Base-by-base conservation (phyloP, 2,329 filamentous ascomycete species). In the Curvularia lunata region DNA sequence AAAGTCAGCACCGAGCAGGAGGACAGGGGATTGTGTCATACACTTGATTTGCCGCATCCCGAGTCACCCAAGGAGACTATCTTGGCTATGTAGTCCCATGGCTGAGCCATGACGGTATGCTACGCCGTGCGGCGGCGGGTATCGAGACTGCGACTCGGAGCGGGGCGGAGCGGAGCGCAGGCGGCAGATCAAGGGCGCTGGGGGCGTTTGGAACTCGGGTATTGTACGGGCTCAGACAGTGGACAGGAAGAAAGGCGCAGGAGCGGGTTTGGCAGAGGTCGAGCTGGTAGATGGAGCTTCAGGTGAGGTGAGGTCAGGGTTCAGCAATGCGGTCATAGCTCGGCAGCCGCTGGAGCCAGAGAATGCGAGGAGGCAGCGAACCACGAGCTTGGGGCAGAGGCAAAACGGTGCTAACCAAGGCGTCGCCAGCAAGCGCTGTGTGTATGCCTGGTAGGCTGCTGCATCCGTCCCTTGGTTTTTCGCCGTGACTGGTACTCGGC, bases 51-150 rank as follows among this genome's bases (percentile, higher is more conserved):
- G 73, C 95, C 95, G 75, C 92, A 96, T 75, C 93, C 95, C 45
- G 91, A 95, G 82, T 98, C 95, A 77, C 95, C 95, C 73, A 99
- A 92, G 81, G 92, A 96, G 75, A 98, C 94, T 71, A 99, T 91
- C 81, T 99, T 99, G 78, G 94, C 93, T 76, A 98, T 99, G 83
- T 96, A 98, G 82, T 98, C 92, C 94, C 94, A 98, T 78, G 92
- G 89, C 72, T 88, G 85, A 63, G 83, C 71, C 80, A 82, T 82
- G 45, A 63, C 58, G 37, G 45, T 53, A 40, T 51, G 58, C 48
- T 48, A 52, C 56, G 58, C 54, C 58, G 55, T 46, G 40, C 37
- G 48, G 40, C 55, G 21, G 32, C 42, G 23, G 51, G 21, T 23
- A 28, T 53, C 23, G 28, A 8, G 13, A 32, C 23, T 19, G 40